Evolutionary conservation across 2,329 filamentous ascomycete species (phyloP), one percentile per base, ranked within the genome.

Genomic region (Pseudogymnoascus destructans): DNA sequence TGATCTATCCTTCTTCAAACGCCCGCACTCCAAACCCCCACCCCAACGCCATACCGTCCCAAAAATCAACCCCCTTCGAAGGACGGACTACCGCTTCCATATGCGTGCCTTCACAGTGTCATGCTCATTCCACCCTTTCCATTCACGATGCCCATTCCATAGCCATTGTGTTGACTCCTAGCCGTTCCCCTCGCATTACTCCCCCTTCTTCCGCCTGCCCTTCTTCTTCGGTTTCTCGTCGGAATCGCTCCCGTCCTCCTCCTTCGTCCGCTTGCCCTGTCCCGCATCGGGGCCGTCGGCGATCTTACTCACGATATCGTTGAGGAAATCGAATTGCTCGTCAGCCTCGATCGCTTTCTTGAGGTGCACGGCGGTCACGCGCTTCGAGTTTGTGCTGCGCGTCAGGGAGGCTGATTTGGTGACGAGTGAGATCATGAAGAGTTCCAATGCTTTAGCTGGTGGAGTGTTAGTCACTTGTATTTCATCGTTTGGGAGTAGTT

Each of bases 381-480:
- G 83, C 74, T 95, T 96, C 0, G 89, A 91, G 62, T 85, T 87
- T 70, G 87, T 89, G 61, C 86, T 80, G 64, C 81, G 83, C 56
- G 93, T 92, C 64, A 95, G 84, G 57, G 86, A 82, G 54, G 93
- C 90, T 59, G 91, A 90, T 70, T 91, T 92, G 25, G 85, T 85
- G 61, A 97, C 92, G 59, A 98, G 79, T 40, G 89, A 85, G 62
- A 97, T 89, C 93, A 98, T 98, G 70, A 98, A 98, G 7, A 98
- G 79, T 73, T 98, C 93, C 5, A 98, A 79, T 13, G 93, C 93
- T 75, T 96, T 96, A 64, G 89, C 55, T 33, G 57, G 35, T 38
- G 11, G 17, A 52, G 13, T 59, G 46, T 59, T 27, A 55, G 57
- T 35, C 38, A 21, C 11, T 57, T 23, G 35, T 52, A 30, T 27